Evolutionary conservation across 305 asterid species (phyloP).

Genomic region (Stenogyne calaminthoides): DNA sequence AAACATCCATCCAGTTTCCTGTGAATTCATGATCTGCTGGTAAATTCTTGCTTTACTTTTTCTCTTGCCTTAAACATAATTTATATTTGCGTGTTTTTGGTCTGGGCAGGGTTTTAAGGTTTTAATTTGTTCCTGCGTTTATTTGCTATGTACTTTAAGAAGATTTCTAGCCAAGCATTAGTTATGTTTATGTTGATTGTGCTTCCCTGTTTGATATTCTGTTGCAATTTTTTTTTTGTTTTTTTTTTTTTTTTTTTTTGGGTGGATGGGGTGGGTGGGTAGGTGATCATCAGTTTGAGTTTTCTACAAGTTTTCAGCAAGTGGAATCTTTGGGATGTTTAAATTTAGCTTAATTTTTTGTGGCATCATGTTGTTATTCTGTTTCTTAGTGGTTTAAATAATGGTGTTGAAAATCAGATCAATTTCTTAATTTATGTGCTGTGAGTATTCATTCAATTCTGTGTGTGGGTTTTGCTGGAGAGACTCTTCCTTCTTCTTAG

Average conservation of each 20-base stretch:
- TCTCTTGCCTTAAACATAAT: neutral
- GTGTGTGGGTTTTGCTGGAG: neutral
- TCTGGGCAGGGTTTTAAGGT: conserved; percentile 8
- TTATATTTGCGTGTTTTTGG: neutral
- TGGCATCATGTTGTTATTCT: neutral
- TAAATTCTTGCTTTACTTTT: conserved; percentile 27
- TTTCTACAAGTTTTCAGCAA: neutral
- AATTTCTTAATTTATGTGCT: neutral
- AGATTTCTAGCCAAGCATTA: conserved; percentile 21
- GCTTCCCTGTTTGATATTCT: conserved; percentile 2
- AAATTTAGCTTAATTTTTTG: neutral
- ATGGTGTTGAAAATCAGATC: conserved; percentile 8
- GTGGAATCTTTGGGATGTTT: neutral
- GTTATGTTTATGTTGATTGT: neutral
- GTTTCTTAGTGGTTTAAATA: neutral
- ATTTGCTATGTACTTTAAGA: conserved; percentile 8
- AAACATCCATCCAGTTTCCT: conserved; percentile 27
- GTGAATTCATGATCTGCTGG: conserved; percentile 51
- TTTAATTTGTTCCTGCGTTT: conserved; percentile 25
- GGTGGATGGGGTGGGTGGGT: neutral
- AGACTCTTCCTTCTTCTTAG: neutral
- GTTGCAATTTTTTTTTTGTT: conserved; percentile 8
- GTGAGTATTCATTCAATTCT: neutral
- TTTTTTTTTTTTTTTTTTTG: neutral
- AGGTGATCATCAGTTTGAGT: conserved; percentile 20